phyloP scores from a whole-genome alignment of 768 basidiomycete species.

The Suillus luteus region DNA sequence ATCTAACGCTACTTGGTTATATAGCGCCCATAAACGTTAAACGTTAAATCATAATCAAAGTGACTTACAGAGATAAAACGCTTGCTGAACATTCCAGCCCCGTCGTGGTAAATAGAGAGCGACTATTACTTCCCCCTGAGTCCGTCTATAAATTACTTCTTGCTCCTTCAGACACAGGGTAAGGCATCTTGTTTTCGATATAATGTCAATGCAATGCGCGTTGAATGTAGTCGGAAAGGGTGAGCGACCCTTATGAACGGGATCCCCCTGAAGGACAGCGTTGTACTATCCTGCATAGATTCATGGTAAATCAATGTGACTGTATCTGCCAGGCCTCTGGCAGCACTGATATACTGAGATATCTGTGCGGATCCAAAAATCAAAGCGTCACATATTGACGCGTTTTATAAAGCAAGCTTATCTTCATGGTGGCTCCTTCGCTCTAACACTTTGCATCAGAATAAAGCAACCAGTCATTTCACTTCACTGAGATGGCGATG shows the following conservation, averaged over 20 bases:
- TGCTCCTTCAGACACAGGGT: constrained; percentile 55
- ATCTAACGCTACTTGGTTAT: neutral
- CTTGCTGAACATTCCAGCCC: constrained; percentile 63
- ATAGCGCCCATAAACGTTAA: neutral
- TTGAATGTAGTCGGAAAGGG: constrained; percentile 75
- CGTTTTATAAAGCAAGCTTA: too few species aligned
- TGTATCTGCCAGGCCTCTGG: too few species aligned
- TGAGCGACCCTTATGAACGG: constrained; percentile 29
- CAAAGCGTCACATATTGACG: too few species aligned
- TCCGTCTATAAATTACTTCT: constrained; percentile 50
- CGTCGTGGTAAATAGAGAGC: constrained; percentile 52
- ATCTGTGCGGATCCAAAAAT: too few species aligned
- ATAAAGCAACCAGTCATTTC: neutral
- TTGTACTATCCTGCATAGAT: constrained; percentile 64
- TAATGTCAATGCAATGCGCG: neutral
- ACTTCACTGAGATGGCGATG: neutral
- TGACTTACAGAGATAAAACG: constrained; percentile 46
- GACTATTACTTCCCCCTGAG: constrained; percentile 76
- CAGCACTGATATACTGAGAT: too few species aligned
- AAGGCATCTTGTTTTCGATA: constrained; percentile 19
- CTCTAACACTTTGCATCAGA: too few species aligned
- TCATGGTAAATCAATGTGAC: too few species aligned
- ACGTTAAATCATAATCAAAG: constrained; percentile 44
- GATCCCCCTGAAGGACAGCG: constrained; percentile 48
- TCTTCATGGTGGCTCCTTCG: too few species aligned